Conservation (phyloP, 345 rosid genomes). For the Rubroshorea leprosula region DNA sequence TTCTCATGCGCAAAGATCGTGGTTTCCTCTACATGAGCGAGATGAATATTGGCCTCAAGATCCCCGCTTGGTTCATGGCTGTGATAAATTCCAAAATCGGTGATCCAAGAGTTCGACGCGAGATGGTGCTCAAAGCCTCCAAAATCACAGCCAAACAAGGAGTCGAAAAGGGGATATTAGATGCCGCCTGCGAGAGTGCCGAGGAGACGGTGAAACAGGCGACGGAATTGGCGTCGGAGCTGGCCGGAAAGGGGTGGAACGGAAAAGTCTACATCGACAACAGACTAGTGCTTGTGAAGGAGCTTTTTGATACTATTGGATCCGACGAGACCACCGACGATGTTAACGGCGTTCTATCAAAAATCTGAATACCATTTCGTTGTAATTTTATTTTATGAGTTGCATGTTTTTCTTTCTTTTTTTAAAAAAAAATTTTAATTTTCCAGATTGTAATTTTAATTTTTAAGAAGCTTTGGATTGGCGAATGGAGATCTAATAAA, state of each 20-base stretch:
- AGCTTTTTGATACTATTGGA: conserved; percentile 16
- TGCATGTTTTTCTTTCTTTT: no score
- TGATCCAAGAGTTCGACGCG: conserved; percentile 23
- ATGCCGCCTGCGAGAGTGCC: conserved; percentile 31
- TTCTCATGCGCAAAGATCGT: conserved; percentile 46
- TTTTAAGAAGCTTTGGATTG: no score
- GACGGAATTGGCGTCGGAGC: conserved; percentile 26
- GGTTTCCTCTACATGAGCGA: conserved; percentile 70
- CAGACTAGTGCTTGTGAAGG: conserved; percentile 22
- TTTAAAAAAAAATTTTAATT: no score
- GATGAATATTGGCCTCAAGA: conserved; percentile 35
- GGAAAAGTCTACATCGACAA: conserved; percentile 36
- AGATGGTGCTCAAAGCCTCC: conserved; percentile 31
- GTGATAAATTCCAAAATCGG: conserved; percentile 32
- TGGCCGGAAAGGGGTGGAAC: conserved; percentile 35
- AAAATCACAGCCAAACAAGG: conserved; percentile 37
- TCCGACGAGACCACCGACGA: conserved; percentile 13
- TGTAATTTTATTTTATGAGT: no score
- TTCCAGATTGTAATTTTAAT: no score
- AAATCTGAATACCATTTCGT: not conserved
- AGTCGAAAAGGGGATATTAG: conserved; percentile 31
- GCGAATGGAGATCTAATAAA: no score
- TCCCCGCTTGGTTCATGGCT: conserved; percentile 31
- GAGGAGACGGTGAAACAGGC: conserved; percentile 30
- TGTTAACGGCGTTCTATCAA: not conserved